Percentiles rank a stretch among this genome's conserved stretches.
These are phyloP conservation scores for Lupinus albus DNA, from an alignment of 306 rosid genomes.

Conservation along the genomic window DNA sequence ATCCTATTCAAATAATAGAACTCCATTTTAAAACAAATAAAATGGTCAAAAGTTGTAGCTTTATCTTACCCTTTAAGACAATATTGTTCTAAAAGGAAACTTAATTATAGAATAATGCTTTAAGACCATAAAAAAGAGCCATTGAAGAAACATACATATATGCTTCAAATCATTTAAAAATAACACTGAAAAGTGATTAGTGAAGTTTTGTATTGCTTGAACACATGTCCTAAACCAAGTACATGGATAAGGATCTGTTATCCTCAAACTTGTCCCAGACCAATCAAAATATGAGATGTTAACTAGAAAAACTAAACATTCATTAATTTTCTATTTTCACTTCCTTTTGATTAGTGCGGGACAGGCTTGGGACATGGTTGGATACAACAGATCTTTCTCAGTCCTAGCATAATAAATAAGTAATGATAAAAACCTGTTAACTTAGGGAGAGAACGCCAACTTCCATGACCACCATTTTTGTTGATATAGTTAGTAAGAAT, in stretches of 20 bases:
- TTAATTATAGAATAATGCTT: too few species aligned
- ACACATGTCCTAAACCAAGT: neutral
- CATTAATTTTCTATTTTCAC: too few species aligned
- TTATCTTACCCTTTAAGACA: constrained; percentile 13
- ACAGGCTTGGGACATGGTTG: too few species aligned
- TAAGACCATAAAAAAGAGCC: too few species aligned
- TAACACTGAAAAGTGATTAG: neutral
- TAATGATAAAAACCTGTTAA: constrained; percentile 73
- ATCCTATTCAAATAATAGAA: too few species aligned
- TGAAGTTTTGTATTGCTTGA: neutral
- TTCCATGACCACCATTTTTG: constrained; percentile 92
- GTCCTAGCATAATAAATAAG: neutral
- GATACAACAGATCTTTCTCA: too few species aligned
- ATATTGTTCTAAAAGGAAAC: neutral
- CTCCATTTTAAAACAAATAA: too few species aligned
- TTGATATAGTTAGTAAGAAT: constrained; percentile 71
- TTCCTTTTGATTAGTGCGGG: too few species aligned
- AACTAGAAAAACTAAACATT: too few species aligned
- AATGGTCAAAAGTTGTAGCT: constrained; percentile 9
- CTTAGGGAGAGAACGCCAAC: constrained; percentile 97
- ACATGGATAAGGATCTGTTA: too few species aligned
- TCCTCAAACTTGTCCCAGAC: too few species aligned
- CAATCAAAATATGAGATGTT: too few species aligned
- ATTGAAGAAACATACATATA: neutral
- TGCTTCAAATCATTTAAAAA: neutral